These are phyloP conservation scores for Botrytis pseudocinerea DNA, from an alignment of 2,329 filamentous ascomycete species.

Conservation along the genomic window DNA sequence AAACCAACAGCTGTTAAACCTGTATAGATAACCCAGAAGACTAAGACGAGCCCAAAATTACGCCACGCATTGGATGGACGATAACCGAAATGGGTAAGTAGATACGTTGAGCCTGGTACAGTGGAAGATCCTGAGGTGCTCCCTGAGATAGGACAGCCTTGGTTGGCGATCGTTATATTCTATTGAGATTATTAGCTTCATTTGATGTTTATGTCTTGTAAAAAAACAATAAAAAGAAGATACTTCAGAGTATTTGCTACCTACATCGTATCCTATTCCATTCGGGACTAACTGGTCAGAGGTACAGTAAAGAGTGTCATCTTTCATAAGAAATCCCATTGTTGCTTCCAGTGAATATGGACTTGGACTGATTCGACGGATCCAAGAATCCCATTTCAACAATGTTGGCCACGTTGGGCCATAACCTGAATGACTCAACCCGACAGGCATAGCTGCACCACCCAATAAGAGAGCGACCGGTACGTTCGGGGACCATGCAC, in stretches of 20 bases:
- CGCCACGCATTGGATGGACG: conserved; percentile 61
- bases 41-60: conserved; percentile 56
- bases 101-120: conserved; percentile 56
- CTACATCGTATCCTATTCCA: background rate
- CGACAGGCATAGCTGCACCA: background rate
- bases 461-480: background rate
- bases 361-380: background rate
- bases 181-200: background rate
- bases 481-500: background rate
- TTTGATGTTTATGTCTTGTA: background rate
- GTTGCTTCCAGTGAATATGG: background rate
- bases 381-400: background rate
- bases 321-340: background rate
- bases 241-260: background rate
- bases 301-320: background rate
- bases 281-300: background rate
- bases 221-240: background rate
- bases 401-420: background rate
- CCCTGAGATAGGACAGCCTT: conserved; percentile 63
- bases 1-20: conserved; percentile 1
- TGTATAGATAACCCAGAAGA: background rate
- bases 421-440: background rate
- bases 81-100: conserved; percentile 57
- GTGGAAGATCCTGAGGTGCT: conserved; percentile 50
- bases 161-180: conserved; percentile 44